phyloP scores from a whole-genome alignment of 495 filamentous ascomycete species.

The Penicillium soppii region DNA sequence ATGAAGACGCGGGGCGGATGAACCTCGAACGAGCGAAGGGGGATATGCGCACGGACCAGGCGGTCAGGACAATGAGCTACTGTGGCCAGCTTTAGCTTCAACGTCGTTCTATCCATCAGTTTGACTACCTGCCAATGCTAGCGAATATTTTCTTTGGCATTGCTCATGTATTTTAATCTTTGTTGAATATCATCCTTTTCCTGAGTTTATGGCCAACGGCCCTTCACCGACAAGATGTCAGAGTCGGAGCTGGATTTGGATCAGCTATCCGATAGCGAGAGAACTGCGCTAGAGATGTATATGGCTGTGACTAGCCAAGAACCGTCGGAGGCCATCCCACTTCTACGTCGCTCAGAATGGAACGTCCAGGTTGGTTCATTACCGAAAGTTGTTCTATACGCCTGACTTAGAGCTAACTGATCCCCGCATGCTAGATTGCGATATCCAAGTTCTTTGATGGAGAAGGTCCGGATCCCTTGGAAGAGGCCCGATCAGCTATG shows the following conservation, averaged over 20 bases:
- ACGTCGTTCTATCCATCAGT: background rate
- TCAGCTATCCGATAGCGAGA: conserved; percentile 72
- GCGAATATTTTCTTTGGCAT: background rate
- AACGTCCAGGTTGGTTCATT: conserved; percentile 74
- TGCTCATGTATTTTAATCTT: background rate
- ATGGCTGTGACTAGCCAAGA: conserved; percentile 86
- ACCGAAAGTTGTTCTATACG: background rate
- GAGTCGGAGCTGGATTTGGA: conserved; percentile 56
- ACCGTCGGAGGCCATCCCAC: conserved; percentile 68
- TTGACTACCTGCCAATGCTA: conserved; percentile 1
- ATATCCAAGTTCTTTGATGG: conserved; percentile 98
- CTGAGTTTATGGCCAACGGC: conserved; percentile 9
- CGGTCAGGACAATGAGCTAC: conserved; percentile 26
- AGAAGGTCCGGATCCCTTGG: conserved; percentile 78
- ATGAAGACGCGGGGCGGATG: conserved; percentile 29
- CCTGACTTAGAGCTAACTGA: conserved; percentile 4
- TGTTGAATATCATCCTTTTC: conserved; percentile 15
- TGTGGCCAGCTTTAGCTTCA: conserved; percentile 11
- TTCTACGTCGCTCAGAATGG: conserved; percentile 88
- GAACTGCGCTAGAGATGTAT: conserved; percentile 80
- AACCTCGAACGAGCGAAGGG: conserved; percentile 30
- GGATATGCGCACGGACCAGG: conserved; percentile 28
- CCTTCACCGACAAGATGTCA: conserved; percentile 34
- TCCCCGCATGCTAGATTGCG: conserved; percentile 64
- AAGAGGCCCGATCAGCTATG: conserved; percentile 67